Conservation (phyloP, 1,284 basidiomycete species). For the Chalciporus sp. region DNA sequence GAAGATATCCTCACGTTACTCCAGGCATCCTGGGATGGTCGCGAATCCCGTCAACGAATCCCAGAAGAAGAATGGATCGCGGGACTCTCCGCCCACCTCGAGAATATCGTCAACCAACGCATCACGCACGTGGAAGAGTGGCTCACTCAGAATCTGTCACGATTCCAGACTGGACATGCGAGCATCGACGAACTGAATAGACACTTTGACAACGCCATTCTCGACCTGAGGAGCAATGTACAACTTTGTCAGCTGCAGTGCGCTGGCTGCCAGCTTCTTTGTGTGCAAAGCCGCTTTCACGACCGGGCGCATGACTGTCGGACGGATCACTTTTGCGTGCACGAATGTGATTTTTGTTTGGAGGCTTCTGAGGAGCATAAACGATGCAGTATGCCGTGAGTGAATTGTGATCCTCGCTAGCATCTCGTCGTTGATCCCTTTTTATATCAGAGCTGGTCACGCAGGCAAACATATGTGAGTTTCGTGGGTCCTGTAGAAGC, state of each 20-base stretch:
- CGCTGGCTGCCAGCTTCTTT: constrained; percentile 47
- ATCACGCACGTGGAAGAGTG: constrained; percentile 50
- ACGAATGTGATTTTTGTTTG: constrained; percentile 45
- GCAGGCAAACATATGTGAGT: constrained; percentile 53
- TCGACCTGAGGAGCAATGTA: constrained; percentile 47
- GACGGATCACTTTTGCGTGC: constrained; percentile 49
- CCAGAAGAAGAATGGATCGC: constrained; percentile 45
- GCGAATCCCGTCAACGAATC: constrained; percentile 31
- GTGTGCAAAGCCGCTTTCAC: constrained; percentile 48
- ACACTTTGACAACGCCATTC: constrained; percentile 41
- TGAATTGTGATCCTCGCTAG: not conserved
- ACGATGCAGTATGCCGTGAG: constrained; percentile 49
- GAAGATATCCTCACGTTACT: constrained; percentile 37
- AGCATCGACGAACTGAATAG: constrained; percentile 50
- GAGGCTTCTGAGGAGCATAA: constrained; percentile 35
- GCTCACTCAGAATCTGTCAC: constrained; percentile 49
- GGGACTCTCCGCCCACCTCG: constrained; percentile 42
- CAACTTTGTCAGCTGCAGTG: constrained; percentile 54
- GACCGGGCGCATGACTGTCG: constrained; percentile 49
- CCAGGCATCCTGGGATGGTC: constrained; percentile 36
- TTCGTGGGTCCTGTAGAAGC: constrained; percentile 1
- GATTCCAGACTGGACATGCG: constrained; percentile 47
- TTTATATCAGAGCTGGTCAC: constrained; percentile 52
- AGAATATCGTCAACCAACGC: constrained; percentile 41
- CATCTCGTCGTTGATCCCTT: not conserved